These are phyloP conservation scores for Fusarium metavorans DNA, from an alignment of 2,329 filamentous ascomycete genomes.

Conservation along the genomic window DNA sequence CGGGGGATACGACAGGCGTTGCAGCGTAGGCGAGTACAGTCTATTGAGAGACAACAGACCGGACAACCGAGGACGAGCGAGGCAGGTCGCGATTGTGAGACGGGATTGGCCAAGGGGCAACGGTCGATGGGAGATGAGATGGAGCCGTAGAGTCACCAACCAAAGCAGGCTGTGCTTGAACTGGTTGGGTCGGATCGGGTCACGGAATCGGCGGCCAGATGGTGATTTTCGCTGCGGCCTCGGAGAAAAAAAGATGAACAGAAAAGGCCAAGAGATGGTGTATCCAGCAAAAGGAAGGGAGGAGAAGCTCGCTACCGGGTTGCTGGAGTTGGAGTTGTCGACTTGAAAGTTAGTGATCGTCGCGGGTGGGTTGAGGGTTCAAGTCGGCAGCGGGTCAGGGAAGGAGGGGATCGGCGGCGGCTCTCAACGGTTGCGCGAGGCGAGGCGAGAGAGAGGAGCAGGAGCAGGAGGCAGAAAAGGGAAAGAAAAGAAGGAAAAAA, in stretches of 20 bases:
- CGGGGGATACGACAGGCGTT: slow-evolving; percentile 1
- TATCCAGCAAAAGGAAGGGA: not conserved
- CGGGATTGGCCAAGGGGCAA: slow-evolving; percentile 30
- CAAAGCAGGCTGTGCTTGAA: not conserved
- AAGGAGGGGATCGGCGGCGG: slow-evolving; percentile 42
- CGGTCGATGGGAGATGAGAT: slow-evolving; percentile 27
- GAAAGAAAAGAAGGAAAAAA: slow-evolving; percentile 30
- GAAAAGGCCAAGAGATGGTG: slow-evolving; percentile 15
- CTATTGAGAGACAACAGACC: slow-evolving; percentile 4
- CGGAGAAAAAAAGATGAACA: not conserved
- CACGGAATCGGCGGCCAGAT: not conserved
- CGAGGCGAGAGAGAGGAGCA: not conserved
- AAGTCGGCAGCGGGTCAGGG: slow-evolving; percentile 26
- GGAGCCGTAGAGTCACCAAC: slow-evolving; percentile 10
- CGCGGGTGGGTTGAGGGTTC: slow-evolving; percentile 23
- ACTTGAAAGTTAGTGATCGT: slow-evolving; percentile 31
- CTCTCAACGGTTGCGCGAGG: slow-evolving; percentile 35
- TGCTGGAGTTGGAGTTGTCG: slow-evolving; percentile 5
- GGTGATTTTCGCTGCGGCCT: slow-evolving; percentile 15
- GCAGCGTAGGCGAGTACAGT: not conserved
- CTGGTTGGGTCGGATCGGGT: slow-evolving; percentile 11
- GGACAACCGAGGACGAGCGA: slow-evolving; percentile 20
- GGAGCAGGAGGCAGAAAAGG: slow-evolving; percentile 14
- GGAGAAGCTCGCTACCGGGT: slow-evolving; percentile 10
- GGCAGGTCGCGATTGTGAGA: slow-evolving; percentile 20